Percentiles rank a stretch among this genome's conserved stretches.
Conservation (phyloP, 2,329 filamentous ascomycete genomes). For the Beauveria bassiana region DNA sequence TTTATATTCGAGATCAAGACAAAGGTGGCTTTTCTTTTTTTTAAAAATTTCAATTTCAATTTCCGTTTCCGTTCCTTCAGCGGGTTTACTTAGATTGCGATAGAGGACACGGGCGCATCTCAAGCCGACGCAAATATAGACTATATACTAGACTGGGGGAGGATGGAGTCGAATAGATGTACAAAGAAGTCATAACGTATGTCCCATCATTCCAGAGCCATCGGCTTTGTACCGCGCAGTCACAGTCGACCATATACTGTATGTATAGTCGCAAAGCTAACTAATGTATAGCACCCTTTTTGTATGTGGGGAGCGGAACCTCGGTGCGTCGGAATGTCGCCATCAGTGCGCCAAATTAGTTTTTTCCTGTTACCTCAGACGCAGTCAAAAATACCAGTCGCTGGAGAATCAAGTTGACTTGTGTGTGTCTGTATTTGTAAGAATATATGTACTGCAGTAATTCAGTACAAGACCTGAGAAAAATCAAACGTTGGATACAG, state of each 20-base stretch:
- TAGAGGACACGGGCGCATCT: not conserved
- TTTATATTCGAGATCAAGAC: not conserved
- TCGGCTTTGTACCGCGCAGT: not conserved
- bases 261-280: not conserved
- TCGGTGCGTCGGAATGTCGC: slow-evolving; percentile 17
- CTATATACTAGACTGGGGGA: not conserved
- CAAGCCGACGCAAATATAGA: not conserved
- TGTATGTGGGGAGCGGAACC: slow-evolving; percentile 5
- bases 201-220: not conserved
- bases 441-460: not conserved
- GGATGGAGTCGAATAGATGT: not conserved
- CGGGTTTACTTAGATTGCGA: not conserved
- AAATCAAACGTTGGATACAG: not conserved
- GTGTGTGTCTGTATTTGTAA: not conserved
- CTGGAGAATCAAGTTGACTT: not conserved
- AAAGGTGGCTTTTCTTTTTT: not conserved
- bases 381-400: not conserved
- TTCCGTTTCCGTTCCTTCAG: not conserved
- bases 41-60: not conserved
- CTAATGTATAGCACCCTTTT: not conserved
- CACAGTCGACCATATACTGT: not conserved
- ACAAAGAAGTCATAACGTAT: not conserved
- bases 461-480: not conserved
- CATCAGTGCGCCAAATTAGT: slow-evolving; percentile 15
- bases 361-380: slow-evolving; percentile 1